Base-by-base conservation (phyloP, 495 filamentous ascomycete genomes). In the Penicillium argentinense region DNA sequence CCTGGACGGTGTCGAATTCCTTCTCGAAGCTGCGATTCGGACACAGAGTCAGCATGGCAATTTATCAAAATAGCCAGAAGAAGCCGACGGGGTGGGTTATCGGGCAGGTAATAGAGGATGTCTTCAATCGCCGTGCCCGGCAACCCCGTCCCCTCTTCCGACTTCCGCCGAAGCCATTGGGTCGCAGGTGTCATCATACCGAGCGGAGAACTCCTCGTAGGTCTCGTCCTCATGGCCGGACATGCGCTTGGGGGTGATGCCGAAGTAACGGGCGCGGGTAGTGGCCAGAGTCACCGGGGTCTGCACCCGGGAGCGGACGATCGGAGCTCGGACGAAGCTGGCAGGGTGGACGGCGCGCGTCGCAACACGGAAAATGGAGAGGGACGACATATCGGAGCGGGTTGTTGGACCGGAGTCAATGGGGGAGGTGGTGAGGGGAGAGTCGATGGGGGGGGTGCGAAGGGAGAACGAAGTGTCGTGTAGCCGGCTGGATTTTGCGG, bases 121-220 rank as follows among this genome's bases (percentile, higher is more conserved):
- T 33, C 37, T 28, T 25, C 17, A 32, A 34, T 27, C 41, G 38
- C 36, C 24, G 16, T 26, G n/a, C 16, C 33, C 33, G 17, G 33
- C 8, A 19, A 36, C 33, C 24, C 52, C 32, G n/a, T 29, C 42
- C 19, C 18, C 26, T 63, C 54, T 27, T 26, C 27, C 13, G 38
- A 39, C 25, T 18, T 38, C 49, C 13, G 14, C 33, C 39, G 29
- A 29, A 33, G 42, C 49, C 66, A 73, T 68, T 68, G 63, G 62
- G 42, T 59, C 28, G 39, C 44, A 39, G 39, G 49, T 29, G 30
- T 33, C 38, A 39, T 56, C 89, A 72, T 88, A 97, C 93, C 93
- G 90, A 59, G 91, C 88, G 72, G 87, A 89, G 73, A 99, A 99
- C 79, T 99, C 90, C 80, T 99, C 93, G 63, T 93, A 99, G 62